Evolutionary conservation across 2,329 filamentous ascomycete species (phyloP), one percentile per base, ranked within the genome.

Genomic region (Myotisia sp.): DNA sequence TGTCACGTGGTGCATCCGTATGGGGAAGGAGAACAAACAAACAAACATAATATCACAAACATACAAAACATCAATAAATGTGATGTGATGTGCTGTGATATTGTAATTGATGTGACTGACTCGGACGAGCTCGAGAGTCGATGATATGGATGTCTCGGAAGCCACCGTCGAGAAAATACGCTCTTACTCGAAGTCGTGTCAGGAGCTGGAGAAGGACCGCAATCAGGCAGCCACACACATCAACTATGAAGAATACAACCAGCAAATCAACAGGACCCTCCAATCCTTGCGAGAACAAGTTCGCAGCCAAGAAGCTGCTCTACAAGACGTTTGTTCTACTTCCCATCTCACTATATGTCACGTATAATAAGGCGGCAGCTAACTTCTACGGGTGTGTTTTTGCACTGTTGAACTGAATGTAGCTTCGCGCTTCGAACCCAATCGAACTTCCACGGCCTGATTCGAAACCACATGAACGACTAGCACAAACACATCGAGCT

Each of bases 231-330:
- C 52, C 6, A 51, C 44, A 29, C 34, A 45, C 18, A 45, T 49
- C 12, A 44, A 47, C 31, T 39, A 56, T 20, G 50, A 54, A 35
- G 44, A 45, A 10, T 59, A 60, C 42, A 50, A 53, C 14, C 47
- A 42, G 26, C 52, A 47, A 18, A 60, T 87, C 28, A 71, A 82
- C 37, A 67, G 70, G 35, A 83, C 80, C 2, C 49, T 86, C 28
- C 68, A 65, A 41, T 74, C 79, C 49, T 68, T 87, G 1, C 73
- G 79, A 50, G 55, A 57, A 36, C 63, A 59, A 47, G 58, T 69
- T 27, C 53, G 36, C 35, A 55, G 56, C 41, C 65, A 68, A 46
- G 61, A 66, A 42, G 51, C 55, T 40, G 61, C 62, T 6, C 42
- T 70, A 26, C 58, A 59, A 21, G 54, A 59, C 49, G 66, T 67